Base-by-base conservation (phyloP, 352 stramenopile species). In the Phytophthora multivora region DNA sequence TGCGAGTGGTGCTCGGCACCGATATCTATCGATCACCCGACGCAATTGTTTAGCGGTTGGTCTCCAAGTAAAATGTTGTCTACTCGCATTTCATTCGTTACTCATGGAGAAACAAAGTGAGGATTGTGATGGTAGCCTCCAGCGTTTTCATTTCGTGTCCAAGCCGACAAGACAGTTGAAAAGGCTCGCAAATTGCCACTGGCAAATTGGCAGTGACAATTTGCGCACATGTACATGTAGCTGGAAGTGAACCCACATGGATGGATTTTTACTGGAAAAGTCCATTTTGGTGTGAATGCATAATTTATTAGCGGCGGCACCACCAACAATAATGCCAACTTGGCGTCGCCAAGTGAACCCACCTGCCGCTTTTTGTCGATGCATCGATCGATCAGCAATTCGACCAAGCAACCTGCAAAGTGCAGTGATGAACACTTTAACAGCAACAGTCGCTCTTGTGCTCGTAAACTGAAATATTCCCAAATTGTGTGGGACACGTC, bases 401-500 rank as follows among this genome's bases (percentile, higher is more conserved):
- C 16, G 40, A 46, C 40, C 40, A 46, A 46, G 40, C 11, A 33
- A 33, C 28, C 35, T 40, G 35, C 15, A n/a, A 16, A 5, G 35
- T 40, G 10, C 35, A 40, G 33, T n/a, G n/a, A 43, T 43, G 15
- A 26, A 45, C 48, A 35, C 1, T 42, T 50, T 50, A 41, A n/a
- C 19, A 33, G 45, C 42, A 54, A 3, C 12, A 15, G 10, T 12
- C 49, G 15, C 15, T 16, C 9, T 31, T 38, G 21, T 47, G 49
- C 49, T 50, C 50, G 28, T 49, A 25, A 55, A 54, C 33, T 23
- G 48, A 28, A 8, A n/a, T 64, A 30, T 50, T 41, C 12, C 50
- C 4, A 8, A 21, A 62, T 52, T 62, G 31, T 68, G 52, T 68
- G 33, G 5, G 51, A 57, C 43, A 63, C 59, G 40, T 33, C 39